A percentile compares a stretch with the other conserved stretches of the same genome.
phyloP scores from a whole-genome alignment of 2,329 filamentous ascomycete genomes.

The Chaetomiaceae sp. region DNA sequence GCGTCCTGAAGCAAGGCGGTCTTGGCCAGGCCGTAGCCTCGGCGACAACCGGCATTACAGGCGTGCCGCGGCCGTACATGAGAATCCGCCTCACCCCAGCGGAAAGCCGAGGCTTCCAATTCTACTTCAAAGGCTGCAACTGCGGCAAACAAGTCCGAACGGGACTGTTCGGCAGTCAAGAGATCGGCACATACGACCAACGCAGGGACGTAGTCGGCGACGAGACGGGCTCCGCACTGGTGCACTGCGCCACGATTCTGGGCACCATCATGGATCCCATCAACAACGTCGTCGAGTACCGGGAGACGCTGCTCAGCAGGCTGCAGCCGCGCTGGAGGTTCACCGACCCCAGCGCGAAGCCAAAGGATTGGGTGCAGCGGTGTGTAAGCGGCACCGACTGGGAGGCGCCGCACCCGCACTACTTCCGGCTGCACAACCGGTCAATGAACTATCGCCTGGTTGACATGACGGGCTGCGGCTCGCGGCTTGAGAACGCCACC shows the following conservation, averaged over 20 bases:
- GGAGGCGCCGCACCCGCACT: conserved; percentile 10
- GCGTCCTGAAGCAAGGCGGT: neutral
- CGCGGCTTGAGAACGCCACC: conserved; percentile 22
- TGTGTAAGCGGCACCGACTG: conserved; percentile 20
- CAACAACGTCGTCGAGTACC: conserved; percentile 3
- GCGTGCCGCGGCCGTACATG: neutral
- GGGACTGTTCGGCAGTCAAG: neutral
- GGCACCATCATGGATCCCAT: conserved; percentile 3
- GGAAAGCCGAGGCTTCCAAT: neutral
- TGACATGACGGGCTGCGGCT: conserved; percentile 13
- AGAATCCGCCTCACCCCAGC: neutral
- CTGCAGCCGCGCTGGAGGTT: conserved; percentile 3
- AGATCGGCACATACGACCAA: neutral
- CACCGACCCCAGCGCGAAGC: conserved; percentile 7
- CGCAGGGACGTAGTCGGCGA: neutral
- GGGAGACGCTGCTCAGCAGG: conserved; percentile 2
- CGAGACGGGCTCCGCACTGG: conserved; percentile 7
- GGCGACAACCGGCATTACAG: neutral
- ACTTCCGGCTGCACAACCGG: conserved; percentile 21
- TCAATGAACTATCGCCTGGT: conserved; percentile 21
- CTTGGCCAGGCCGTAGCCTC: neutral
- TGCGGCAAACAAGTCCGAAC: conserved; percentile 2
- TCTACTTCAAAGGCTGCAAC: conserved; percentile 10
- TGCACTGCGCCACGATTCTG: conserved; percentile 6
- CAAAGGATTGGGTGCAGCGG: conserved; percentile 1